A percentile compares a stretch with the other conserved stretches of the same genome.
Evolutionary conservation across 2,329 filamentous ascomycete species (phyloP).

Genomic region (Penicillium sp.): DNA sequence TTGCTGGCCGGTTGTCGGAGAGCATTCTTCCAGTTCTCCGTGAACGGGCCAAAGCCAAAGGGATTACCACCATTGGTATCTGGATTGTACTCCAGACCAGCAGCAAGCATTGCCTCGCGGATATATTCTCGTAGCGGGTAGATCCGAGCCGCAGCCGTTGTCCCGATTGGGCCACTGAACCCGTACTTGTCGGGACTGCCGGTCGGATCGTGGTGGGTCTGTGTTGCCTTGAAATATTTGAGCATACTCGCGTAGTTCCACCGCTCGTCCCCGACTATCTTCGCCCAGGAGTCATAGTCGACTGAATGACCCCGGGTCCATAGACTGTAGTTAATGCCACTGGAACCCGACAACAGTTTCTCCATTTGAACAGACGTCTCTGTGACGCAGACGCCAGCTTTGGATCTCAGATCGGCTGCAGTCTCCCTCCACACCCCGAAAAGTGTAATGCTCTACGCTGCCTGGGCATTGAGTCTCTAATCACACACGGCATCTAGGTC

Average conservation of each 20-base stretch:
- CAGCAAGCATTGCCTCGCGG: not conserved
- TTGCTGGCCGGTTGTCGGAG: not conserved
- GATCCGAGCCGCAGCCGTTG: not conserved
- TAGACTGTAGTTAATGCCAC: slow-evolving; percentile 31
- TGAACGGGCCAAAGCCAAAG: not conserved
- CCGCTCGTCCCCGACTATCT: slow-evolving; percentile 16
- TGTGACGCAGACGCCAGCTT: too few relatives aligned
- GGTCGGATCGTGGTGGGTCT: slow-evolving; percentile 1
- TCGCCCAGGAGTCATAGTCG: slow-evolving; percentile 24
- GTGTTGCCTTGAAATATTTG: slow-evolving; percentile 17
- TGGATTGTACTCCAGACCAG: not conserved
- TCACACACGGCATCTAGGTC: too few relatives aligned
- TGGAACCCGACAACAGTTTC: slow-evolving; percentile 18
- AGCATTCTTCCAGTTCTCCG: not conserved
- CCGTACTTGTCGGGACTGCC: not conserved
- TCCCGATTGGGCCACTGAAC: not conserved
- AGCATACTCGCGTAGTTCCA: slow-evolving; percentile 24
- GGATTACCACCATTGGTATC: not conserved
- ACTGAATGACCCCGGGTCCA: slow-evolving; percentile 19
- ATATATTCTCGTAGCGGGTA: not conserved
- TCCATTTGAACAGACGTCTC: not conserved
- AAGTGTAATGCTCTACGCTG: too few relatives aligned
- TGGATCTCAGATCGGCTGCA: too few relatives aligned
- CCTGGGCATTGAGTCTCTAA: too few relatives aligned
- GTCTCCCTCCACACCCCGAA: too few relatives aligned